Evolutionary conservation across 306 rosid genomes (phyloP).

Genomic region (Cucumis hystrix): DNA sequence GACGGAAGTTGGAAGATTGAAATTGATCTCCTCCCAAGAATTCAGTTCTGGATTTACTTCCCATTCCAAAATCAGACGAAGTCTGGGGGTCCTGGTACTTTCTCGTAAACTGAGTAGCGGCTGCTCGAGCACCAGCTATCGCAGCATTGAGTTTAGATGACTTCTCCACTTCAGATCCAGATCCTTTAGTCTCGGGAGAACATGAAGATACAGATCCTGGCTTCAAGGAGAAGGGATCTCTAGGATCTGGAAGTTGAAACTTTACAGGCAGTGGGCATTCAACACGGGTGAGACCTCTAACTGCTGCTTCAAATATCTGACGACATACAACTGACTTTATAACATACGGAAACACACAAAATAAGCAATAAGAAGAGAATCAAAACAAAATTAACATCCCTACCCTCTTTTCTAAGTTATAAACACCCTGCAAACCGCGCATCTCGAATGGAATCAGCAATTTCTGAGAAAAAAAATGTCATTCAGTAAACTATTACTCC

Average conservation of each 20-base stretch:
- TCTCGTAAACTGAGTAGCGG: constrained; percentile 65
- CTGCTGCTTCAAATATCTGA: constrained; percentile 71
- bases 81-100: constrained; percentile 27
- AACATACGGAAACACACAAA: constrained; percentile 4
- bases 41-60: constrained; percentile 12
- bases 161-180: constrained; percentile 42
- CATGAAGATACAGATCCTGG: constrained; percentile 46
- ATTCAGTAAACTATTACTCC: neutral
- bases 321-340: constrained; percentile 6
- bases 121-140: constrained; percentile 84
- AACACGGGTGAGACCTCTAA: constrained; percentile 55
- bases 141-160: constrained; percentile 53
- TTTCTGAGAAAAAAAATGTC: constrained; percentile 30
- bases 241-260: constrained; percentile 72
- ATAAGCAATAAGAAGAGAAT: neutral
- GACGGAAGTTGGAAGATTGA: constrained; percentile 9
- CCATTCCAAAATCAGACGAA: neutral
- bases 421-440: constrained; percentile 90
- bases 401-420: constrained; percentile 89
- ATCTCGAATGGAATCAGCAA: constrained; percentile 88
- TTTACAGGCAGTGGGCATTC: constrained; percentile 51
- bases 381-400: neutral
- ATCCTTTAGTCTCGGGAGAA: constrained; percentile 20
- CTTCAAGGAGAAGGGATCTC: constrained; percentile 49
- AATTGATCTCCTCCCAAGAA: constrained; percentile 13